Evolutionary conservation across 1,284 basidiomycete species (phyloP), one percentile per base, ranked within the genome.

Genomic region (Tetrapyrgos nigripes): DNA sequence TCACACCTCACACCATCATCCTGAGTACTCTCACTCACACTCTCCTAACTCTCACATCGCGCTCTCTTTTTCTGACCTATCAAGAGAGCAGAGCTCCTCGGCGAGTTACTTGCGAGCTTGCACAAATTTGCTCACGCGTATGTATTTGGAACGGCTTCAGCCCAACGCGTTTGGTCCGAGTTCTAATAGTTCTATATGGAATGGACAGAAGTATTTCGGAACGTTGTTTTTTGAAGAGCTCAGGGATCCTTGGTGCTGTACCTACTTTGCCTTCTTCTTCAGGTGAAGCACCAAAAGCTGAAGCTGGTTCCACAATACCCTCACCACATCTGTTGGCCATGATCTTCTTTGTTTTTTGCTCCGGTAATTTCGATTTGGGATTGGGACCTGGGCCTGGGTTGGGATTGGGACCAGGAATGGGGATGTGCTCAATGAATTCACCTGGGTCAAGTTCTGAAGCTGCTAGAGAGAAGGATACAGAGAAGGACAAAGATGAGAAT

Each of bases 281-380:
- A 21, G 17, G 13, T 17, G 50, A 50, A 43, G 27, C 23, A 24
- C 27, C 31, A n/a, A 33, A 57, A 11, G 24, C 28, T 35, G 54
- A 55, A 31, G 44, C 59, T 35, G n/a, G n/a, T n/a, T n/a, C n/a
- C n/a, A n/a, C n/a, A n/a, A n/a, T n/a, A n/a, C 49, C 59, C 23
- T 52, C 55, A 13, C 78, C 83, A 0, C 83, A 86, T 64, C 70
- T 77, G 2, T 74, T 84, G 14, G 80, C 83, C 0, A 76, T 77
- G 4, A 63, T 85, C 2, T 85, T 74, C 70, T 80, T 84, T 60
- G 70, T n/a, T 83, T 2, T 77, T 86, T 37, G 81, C 84, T 3
- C 68, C 1, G 79, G 82, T 5, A 68, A 86, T n/a, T 70, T 85
- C 0, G 84, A 85, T 62, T 65, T 84, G 17, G 40, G 24, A 10